A percentile compares a stretch with the other conserved stretches of the same genome.
Evolutionary conservation across 345 rosid genomes (phyloP).

Genomic region (Erodium maritimum): DNA sequence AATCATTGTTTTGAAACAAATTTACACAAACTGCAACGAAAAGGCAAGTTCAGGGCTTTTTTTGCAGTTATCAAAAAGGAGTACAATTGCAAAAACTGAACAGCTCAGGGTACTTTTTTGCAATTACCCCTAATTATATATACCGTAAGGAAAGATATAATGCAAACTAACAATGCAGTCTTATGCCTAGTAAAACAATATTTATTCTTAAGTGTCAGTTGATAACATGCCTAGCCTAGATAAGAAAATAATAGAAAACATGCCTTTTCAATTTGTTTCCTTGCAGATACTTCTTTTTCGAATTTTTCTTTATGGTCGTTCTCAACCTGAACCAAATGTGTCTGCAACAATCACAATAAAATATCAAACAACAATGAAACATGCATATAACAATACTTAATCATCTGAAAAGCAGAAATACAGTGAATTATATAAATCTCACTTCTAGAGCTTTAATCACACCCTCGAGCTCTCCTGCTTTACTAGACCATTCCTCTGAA

Average conservation of each 20-base stretch:
- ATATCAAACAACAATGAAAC: constrained; percentile 48
- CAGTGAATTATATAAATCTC: constrained; percentile 9
- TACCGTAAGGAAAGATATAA: too few relatives aligned
- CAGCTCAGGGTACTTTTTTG: not conserved
- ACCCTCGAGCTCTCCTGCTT: constrained; percentile 97
- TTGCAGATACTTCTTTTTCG: constrained; percentile 61
- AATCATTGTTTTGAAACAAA: too few relatives aligned
- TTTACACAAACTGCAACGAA: too few relatives aligned
- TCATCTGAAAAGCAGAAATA: too few relatives aligned
- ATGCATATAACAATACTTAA: constrained; percentile 7
- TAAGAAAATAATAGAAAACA: not conserved
- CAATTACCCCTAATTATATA: too few relatives aligned
- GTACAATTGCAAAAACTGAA: constrained; percentile 2
- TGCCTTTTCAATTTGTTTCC: constrained; percentile 68
- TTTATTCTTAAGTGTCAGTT: not conserved
- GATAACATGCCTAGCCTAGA: not conserved
- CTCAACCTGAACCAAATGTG: constrained; percentile 62
- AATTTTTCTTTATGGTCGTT: constrained; percentile 59
- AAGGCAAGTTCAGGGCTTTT: too few relatives aligned
- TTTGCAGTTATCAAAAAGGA: too few relatives aligned
- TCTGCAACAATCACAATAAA: constrained; percentile 22
- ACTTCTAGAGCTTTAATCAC: constrained; percentile 90
- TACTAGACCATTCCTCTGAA: constrained; percentile 86
- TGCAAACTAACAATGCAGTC: too few relatives aligned
- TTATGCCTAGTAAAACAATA: too few relatives aligned